Evolutionary conservation across 805 yeast genomes (phyloP).

Genomic region (Candida loeiensis): DNA sequence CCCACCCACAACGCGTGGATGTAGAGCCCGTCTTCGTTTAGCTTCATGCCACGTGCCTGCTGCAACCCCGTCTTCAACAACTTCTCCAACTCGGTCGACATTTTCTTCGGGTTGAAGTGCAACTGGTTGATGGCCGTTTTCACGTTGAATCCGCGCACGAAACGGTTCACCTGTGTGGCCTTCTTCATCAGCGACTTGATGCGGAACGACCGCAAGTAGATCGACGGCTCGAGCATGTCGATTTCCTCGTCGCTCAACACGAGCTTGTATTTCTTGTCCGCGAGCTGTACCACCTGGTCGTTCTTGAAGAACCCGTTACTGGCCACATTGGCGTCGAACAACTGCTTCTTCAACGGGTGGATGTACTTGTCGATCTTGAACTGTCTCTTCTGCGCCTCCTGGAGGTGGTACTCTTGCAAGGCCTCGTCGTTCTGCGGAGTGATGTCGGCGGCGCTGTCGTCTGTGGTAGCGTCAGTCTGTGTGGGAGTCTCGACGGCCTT

Average conservation of each 20-base stretch:
- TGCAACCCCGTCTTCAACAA: conserved; percentile 68
- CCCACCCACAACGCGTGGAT: conserved; percentile 88
- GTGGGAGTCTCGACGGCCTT: conserved; percentile 9
- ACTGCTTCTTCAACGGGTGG: conserved; percentile 65
- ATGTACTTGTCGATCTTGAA: conserved; percentile 52
- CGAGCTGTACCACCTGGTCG: conserved; percentile 43
- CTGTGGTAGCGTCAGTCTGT: conserved; percentile 8
- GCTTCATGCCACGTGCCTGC: conserved; percentile 60
- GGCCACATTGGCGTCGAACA: conserved; percentile 60
- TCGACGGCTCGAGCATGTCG: conserved; percentile 79
- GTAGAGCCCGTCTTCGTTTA: conserved; percentile 60
- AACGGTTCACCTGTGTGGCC: conserved; percentile 73
- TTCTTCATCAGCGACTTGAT: conserved; percentile 87
- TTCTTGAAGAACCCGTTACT: conserved; percentile 69
- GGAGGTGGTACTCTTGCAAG: conserved; percentile 48
- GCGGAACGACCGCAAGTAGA: conserved; percentile 77
- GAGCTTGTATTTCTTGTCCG: conserved; percentile 52
- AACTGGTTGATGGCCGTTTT: conserved; percentile 86
- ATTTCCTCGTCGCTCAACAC: conserved; percentile 61
- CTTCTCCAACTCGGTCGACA: conserved; percentile 75
- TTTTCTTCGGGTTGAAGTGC: conserved; percentile 78
- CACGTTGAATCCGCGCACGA: conserved; percentile 67
- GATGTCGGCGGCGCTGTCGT: conserved; percentile 15
- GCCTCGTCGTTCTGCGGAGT: conserved; percentile 30
- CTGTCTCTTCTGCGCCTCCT: conserved; percentile 44